Conservation (phyloP, 2,329 filamentous ascomycete species). For the Dothiorella sarmentorum region DNA sequence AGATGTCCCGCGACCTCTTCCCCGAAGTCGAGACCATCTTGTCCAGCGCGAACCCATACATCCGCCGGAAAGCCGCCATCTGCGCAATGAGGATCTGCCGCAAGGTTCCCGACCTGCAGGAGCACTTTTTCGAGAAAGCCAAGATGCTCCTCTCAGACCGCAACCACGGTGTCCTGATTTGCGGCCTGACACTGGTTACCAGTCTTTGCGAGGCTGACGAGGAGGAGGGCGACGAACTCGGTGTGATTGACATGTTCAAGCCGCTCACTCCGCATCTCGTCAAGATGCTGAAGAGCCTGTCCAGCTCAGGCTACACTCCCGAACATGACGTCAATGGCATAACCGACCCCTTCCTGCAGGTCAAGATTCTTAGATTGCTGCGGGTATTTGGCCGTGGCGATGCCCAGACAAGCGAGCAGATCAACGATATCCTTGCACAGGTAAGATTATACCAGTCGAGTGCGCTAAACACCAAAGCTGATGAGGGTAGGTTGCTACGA, state of each 20-base stretch:
- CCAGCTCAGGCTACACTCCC: conserved; percentile 92
- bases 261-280: conserved; percentile 81
- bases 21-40: conserved; percentile 90
- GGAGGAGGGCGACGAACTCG: conserved; percentile 83
- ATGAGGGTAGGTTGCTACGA: conserved; percentile 70
- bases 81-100: conserved; percentile 98
- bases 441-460: conserved; percentile 21
- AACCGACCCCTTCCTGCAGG: conserved; percentile 94
- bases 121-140: conserved; percentile 95
- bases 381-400: conserved; percentile 85
- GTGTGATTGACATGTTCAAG: conserved; percentile 86
- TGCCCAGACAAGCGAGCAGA: conserved; percentile 84
- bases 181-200: conserved; percentile 83
- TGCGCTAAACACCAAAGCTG: conserved; percentile 14
- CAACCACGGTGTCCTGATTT: conserved; percentile 93
- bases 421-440: conserved; percentile 96
- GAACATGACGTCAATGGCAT: conserved; percentile 98
- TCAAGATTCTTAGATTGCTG: conserved; percentile 86
- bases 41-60: conserved; percentile 95
- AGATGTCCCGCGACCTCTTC: conserved; percentile 98
- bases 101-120: conserved; percentile 94
- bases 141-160: conserved; percentile 83
- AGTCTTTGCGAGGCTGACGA: conserved; percentile 95
- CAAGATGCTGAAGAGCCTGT: conserved; percentile 85
- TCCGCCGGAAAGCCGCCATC: conserved; percentile 92